A percentile compares a stretch with the other conserved stretches of the same genome.
Evolutionary conservation across 1,284 basidiomycete genomes (phyloP).

Genomic region (Uromyces viciae-fabae): DNA sequence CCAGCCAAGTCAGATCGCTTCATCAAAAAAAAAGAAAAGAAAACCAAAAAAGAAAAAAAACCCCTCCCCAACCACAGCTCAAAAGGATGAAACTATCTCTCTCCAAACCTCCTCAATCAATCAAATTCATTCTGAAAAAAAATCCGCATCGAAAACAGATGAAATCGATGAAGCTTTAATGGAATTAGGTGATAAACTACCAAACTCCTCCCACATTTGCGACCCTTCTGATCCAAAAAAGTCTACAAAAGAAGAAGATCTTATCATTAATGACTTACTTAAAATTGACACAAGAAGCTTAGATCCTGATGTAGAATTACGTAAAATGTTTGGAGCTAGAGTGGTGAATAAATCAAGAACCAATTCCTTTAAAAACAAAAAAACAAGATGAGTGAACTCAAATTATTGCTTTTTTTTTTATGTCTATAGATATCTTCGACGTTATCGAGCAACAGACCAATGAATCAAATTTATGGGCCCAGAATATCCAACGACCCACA

Average conservation of each 20-base stretch:
- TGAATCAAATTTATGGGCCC: conserved; percentile 44
- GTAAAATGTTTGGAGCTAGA: conserved; percentile 83
- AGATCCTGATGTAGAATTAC: conserved; percentile 79
- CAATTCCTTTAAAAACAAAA: too few species aligned
- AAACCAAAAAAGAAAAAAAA: conserved; percentile 19
- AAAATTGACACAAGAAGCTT: conserved; percentile 72
- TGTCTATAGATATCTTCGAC: conserved; percentile 8
- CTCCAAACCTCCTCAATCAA: too few species aligned
- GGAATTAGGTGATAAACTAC: not conserved
- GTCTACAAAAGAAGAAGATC: not conserved
- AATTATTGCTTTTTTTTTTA: too few species aligned
- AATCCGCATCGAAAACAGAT: not conserved
- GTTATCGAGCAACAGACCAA: not conserved
- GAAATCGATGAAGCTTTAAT: conserved; percentile 7
- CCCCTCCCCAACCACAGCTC: not conserved
- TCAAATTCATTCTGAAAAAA: not conserved
- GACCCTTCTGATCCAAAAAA: not conserved
- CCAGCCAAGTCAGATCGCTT: not conserved
- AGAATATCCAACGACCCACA: conserved; percentile 51
- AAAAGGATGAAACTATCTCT: too few species aligned
- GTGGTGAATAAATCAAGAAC: conserved; percentile 62
- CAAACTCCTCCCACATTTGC: not conserved
- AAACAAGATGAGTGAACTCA: too few species aligned
- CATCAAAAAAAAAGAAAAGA: not conserved
- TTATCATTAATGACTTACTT: conserved; percentile 61